Evolutionary conservation across 129 eudicot genomes (phyloP).

Genomic region (Artemisia argyi): DNA sequence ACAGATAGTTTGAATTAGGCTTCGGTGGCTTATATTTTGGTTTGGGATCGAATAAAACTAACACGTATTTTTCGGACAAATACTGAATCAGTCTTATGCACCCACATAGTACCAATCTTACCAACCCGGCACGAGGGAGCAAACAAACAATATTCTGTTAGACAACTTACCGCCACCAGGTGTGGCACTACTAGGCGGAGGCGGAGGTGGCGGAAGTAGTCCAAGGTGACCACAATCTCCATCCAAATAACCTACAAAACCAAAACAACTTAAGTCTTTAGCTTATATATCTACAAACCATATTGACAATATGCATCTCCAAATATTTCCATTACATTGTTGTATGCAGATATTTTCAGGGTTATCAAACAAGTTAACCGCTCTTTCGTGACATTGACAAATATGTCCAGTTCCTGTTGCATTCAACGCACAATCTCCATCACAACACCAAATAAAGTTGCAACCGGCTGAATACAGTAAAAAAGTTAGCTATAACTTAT

Average conservation of each 20-base stretch:
- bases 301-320: not conserved
- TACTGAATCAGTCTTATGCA: too few relatives aligned
- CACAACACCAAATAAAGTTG: conserved; percentile 50
- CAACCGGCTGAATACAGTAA: conserved; percentile 28
- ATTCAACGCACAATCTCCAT: conserved; percentile 43
- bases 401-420: conserved; percentile 22
- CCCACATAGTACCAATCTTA: too few relatives aligned
- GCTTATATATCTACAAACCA: not conserved
- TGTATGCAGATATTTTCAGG: conserved; percentile 32
- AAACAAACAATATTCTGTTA: not conserved
- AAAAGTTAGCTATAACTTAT: not conserved
- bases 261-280: too few relatives aligned
- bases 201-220: conserved; percentile 23
- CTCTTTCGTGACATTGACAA: conserved; percentile 47
- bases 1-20: too few relatives aligned
- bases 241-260: conserved; percentile 37
- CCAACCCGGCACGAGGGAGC: not conserved
- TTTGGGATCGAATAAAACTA: too few relatives aligned
- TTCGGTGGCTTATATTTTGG: too few relatives aligned
- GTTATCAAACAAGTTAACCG: conserved; percentile 31
- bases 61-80: too few relatives aligned
- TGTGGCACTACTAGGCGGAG: conserved; percentile 26
- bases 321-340: conserved; percentile 37
- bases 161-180: conserved; percentile 34
- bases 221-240: conserved; percentile 39